Evolutionary conservation across 306 rosid genomes (phyloP), one percentile per base, ranked within the genome.

Genomic region (Prinsepia uniflora): DNA sequence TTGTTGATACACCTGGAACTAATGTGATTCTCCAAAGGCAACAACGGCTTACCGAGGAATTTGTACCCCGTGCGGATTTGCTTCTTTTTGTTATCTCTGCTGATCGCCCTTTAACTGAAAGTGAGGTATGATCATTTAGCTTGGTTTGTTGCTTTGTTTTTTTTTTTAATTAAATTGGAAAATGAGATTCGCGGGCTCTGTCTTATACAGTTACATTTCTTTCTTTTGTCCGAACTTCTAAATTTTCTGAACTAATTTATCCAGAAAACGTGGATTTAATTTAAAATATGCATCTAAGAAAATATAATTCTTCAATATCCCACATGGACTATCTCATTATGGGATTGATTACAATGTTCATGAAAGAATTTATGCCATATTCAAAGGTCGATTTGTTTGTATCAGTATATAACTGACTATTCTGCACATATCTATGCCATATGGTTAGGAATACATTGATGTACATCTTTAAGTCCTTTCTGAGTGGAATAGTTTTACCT

Each of bases 1-100:
- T 94, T 78, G 97, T 94, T 55, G 98, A 94, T 78, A 94, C 98
- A 68, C 98, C 98, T 59, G 98, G 98, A 83, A 90, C 98, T 71
- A 94, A 94, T 87, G 98, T 94, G 80, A 94, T 94, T 84, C 97
- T 90, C 67, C 97, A 89, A 72, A 90, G 98, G 78, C 98, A 94
- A 68, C 98, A 94, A 67, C 89, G 95, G 72, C 92, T 94, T 24
- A 94, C 98, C 0, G 98, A 94, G 86, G 98, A 94, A 84, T 94
- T 94, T 78, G 95, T 94, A 72, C 98, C 97, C 59, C 97, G 98
- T 70, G 97, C 98, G 44, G 98, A 94, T 82, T 84, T 94, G 79
- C 92, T 94, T 81, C 90, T 94, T 72, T 94, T 94, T 83, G 92
- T 94, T 47, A 83, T 94, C 61, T 94, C 98, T 75, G 98, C 98